These are phyloP conservation scores for Acacia confusa DNA, from an alignment of 306 rosid species.

Conservation along the genomic window DNA sequence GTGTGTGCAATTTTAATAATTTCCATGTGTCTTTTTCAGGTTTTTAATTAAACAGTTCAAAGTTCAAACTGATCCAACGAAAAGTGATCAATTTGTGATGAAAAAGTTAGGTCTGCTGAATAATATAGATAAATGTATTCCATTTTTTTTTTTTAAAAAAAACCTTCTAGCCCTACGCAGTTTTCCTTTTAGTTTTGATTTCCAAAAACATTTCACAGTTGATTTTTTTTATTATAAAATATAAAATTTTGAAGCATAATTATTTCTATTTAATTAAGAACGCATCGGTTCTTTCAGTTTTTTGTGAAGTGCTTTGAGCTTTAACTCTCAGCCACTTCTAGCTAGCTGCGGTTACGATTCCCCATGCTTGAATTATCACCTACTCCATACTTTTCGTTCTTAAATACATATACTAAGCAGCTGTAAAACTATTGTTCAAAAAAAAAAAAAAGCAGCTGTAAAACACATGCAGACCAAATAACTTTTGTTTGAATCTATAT, in stretches of 20 bases:
- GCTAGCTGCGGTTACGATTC: not conserved
- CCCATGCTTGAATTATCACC: not conserved
- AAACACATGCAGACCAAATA: not conserved
- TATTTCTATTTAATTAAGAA: not conserved
- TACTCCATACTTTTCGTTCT: not conserved
- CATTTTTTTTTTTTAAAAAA: not conserved
- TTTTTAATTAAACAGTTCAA: not conserved
- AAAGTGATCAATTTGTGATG: not conserved
- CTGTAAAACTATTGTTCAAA: no score
- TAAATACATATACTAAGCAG: no score
- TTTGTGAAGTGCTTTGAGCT: not conserved
- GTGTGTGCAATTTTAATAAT: not conserved
- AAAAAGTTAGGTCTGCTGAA: not conserved
- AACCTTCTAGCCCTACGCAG: not conserved
- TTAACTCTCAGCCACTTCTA: no score
- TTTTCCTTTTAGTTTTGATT: not conserved
- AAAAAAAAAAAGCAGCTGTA: fast-evolving
- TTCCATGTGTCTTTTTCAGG: not conserved
- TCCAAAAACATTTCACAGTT: not conserved
- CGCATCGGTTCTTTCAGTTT: not conserved
- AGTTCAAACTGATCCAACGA: not conserved
- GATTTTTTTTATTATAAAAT: not conserved
- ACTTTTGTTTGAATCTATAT: not conserved
- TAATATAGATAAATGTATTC: not conserved
- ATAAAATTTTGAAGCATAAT: not conserved